phyloP scores from a whole-genome alignment of 129 eudicot genomes.

The Mikania micrantha region DNA sequence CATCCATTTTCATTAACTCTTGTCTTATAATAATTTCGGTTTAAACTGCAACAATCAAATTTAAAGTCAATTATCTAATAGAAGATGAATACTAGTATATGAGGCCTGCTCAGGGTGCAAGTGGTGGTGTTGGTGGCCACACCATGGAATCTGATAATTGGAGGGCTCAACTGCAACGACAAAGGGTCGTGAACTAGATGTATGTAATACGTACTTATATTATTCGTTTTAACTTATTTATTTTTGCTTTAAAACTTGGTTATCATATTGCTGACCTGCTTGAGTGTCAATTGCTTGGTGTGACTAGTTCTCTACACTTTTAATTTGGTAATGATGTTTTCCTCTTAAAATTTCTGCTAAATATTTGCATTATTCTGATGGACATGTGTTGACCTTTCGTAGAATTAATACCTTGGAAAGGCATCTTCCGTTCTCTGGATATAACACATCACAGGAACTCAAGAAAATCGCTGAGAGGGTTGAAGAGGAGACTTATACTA shows the following conservation, averaged over 20 bases:
- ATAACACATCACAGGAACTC: conserved; percentile 61
- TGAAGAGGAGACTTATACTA: conserved; percentile 64
- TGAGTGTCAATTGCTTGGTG: neutral
- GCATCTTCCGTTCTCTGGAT: conserved; percentile 76
- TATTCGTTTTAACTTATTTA: neutral
- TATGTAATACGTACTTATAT: conserved; percentile 23
- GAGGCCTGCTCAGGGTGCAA: conserved; percentile 45
- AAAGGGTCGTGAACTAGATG: conserved; percentile 67
- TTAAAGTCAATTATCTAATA: neutral
- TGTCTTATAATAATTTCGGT: neutral
- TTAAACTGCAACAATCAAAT: neutral
- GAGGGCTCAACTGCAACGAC: conserved; percentile 60
- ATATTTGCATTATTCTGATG: neutral
- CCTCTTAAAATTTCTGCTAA: neutral
- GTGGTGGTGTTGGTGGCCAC: conserved; percentile 31
- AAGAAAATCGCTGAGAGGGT: conserved; percentile 56
- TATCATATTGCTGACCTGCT: neutral
- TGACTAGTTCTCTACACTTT: neutral
- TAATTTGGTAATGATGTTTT: neutral
- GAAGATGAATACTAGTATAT: conserved; percentile 45
- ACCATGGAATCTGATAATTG: conserved; percentile 61
- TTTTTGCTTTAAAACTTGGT: neutral
- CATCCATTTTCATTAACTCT: neutral
- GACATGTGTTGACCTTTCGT: conserved; percentile 9
- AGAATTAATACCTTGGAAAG: conserved; percentile 74